phyloP scores from a whole-genome alignment of 768 basidiomycete genomes.

The Russula compacta region DNA sequence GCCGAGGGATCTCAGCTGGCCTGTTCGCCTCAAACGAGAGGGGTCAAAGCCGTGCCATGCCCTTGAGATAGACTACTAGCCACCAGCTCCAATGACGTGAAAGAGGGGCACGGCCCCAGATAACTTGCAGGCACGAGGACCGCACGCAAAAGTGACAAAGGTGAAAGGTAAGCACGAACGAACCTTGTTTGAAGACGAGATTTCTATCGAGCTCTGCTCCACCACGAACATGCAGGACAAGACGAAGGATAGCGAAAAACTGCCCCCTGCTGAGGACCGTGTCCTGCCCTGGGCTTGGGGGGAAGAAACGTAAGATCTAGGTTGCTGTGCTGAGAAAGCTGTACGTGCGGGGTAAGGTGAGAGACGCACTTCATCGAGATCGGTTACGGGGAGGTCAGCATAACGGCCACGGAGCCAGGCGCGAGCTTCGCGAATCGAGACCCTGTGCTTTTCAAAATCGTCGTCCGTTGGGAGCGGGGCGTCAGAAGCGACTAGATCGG shows the following conservation, averaged over 20 bases:
- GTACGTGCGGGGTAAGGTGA: background rate
- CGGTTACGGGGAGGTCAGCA: conserved; percentile 38
- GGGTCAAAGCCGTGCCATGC: background rate
- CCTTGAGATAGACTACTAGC: no score
- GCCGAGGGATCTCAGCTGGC: background rate
- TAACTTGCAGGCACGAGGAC: background rate
- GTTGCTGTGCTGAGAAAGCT: background rate
- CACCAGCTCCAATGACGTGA: background rate
- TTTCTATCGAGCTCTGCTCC: conserved; percentile 55
- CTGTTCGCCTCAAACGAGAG: background rate
- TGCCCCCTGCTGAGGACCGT: conserved; percentile 59
- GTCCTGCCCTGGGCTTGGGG: conserved; percentile 40
- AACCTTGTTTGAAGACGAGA: conserved; percentile 72
- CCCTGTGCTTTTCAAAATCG: conserved; percentile 43
- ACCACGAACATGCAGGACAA: conserved; percentile 50
- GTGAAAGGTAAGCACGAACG: conserved; percentile 29
- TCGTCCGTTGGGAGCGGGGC: conserved; percentile 30
- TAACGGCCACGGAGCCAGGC: conserved; percentile 74
- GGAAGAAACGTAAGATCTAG: conserved; percentile 60
- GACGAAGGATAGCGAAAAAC: conserved; percentile 66
- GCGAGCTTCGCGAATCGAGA: conserved; percentile 57
- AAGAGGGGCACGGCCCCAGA: no score
- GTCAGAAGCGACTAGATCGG: conserved; percentile 28
- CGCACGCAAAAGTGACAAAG: background rate
- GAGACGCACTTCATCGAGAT: conserved; percentile 50